Conservation (phyloP, 768 basidiomycete genomes). For the Podaxis sp. region DNA sequence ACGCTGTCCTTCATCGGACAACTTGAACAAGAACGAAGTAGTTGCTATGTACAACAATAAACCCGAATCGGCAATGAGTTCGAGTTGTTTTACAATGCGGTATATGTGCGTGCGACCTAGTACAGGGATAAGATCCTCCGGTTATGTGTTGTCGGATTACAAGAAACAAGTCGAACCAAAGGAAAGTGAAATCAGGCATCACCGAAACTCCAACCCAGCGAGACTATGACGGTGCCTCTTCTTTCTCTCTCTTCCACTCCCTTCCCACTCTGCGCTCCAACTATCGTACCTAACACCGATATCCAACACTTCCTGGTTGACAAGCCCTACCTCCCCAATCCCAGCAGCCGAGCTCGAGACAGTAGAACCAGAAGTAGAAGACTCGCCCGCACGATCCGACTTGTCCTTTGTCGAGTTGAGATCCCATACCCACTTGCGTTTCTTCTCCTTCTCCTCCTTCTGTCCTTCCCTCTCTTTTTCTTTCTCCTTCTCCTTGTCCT, state of each 20-base stretch:
- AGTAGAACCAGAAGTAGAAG: neutral
- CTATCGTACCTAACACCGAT: neutral
- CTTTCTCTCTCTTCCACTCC: neutral
- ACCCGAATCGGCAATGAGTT: constrained; percentile 73
- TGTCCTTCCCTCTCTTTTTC: neutral
- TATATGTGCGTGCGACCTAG: neutral
- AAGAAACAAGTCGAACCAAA: neutral
- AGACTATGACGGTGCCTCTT: neutral
- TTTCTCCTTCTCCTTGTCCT: neutral
- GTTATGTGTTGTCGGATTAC: constrained; percentile 62
- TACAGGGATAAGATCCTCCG: constrained; percentile 49
- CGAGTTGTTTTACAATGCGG: neutral
- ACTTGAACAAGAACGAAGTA: neutral
- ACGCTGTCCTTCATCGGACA: neutral
- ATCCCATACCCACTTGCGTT: constrained; percentile 6
- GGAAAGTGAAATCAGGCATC: constrained; percentile 35
- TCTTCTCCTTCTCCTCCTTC: constrained; percentile 1
- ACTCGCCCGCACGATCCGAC: neutral
- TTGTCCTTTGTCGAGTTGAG: neutral
- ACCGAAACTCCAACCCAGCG: constrained; percentile 77
- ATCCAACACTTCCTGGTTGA: constrained; percentile 2
- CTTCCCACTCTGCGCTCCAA: constrained; percentile 1
- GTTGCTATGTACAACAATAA: neutral
- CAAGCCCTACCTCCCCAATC: neutral
- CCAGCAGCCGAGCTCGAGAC: neutral